These are phyloP conservation scores for Sophora flavescens DNA, from an alignment of 306 rosid species.

Conservation along the genomic window DNA sequence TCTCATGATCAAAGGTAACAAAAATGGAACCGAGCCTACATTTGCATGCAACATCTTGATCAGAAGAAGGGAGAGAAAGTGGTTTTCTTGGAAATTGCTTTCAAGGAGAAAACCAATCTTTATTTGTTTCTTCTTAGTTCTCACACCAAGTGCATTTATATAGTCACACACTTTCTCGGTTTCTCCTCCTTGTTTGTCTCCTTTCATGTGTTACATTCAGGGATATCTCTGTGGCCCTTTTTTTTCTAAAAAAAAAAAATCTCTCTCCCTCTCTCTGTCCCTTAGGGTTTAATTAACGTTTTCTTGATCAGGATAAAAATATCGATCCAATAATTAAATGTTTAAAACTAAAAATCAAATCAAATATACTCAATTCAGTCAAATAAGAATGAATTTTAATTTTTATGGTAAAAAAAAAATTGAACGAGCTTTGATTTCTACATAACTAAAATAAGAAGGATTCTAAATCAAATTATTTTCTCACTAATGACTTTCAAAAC, in stretches of 20 bases:
- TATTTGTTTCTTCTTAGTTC: not conserved
- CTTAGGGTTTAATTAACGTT: slow-evolving; percentile 33
- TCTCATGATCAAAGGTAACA: not conserved
- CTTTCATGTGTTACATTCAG: not conserved
- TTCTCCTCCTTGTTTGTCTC: not conserved
- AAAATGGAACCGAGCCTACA: slow-evolving; percentile 13
- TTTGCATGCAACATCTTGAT: slow-evolving; percentile 23
- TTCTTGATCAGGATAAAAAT: too few species aligned
- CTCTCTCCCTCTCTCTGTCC: not conserved
- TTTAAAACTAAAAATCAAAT: too few species aligned
- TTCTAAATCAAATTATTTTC: too few species aligned
- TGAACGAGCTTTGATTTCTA: too few species aligned
- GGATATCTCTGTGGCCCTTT: too few species aligned
- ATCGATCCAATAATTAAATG: too few species aligned
- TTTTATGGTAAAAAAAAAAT: too few species aligned
- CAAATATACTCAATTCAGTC: too few species aligned
- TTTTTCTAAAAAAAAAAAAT: too few species aligned
- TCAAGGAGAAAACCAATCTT: not conserved
- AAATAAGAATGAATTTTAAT: too few species aligned
- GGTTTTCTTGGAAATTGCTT: not conserved
- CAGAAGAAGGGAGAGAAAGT: not conserved
- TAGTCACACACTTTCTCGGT: not conserved
- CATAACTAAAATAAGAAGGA: too few species aligned
- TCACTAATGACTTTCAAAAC: too few species aligned
- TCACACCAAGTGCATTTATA: not conserved